Conservation (phyloP, 2,329 filamentous ascomycete genomes). For the Diaporthe ampelina region DNA sequence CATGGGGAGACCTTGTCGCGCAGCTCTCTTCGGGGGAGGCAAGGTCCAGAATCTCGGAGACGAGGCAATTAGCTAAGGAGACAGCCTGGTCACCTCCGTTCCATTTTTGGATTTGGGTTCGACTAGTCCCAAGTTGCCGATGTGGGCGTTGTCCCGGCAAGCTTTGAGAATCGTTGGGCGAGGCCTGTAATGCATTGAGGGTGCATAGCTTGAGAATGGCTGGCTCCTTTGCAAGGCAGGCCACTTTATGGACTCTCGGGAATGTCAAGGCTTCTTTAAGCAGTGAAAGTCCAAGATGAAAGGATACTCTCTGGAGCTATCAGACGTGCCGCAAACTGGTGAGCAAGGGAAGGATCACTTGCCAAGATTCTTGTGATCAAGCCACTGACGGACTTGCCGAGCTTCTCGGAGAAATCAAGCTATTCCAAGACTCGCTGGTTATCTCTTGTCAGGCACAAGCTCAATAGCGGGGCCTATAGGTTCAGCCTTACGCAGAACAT, state of each 20-base stretch:
- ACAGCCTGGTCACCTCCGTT: neutral
- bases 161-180: neutral
- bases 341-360: neutral
- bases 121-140: neutral
- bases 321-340: neutral
- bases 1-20: slow-evolving; percentile 5
- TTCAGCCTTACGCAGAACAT: neutral
- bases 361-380: neutral
- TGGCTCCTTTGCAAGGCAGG: no score
- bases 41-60: neutral
- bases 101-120: slow-evolving; percentile 24
- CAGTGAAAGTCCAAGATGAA: no score
- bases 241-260: no score
- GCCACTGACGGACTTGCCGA: slow-evolving; percentile 19
- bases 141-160: neutral
- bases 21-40: neutral
- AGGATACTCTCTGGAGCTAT: neutral
- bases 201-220: no score
- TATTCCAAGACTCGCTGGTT: slow-evolving; percentile 19
- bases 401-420: slow-evolving; percentile 22
- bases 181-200: no score
- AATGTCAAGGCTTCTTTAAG: no score
- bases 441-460: slow-evolving; percentile 26
- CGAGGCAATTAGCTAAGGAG: neutral
- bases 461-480: neutral